Base-by-base conservation (phyloP, 352 stramenopile genomes). In the Phytophthora sp. region DNA sequence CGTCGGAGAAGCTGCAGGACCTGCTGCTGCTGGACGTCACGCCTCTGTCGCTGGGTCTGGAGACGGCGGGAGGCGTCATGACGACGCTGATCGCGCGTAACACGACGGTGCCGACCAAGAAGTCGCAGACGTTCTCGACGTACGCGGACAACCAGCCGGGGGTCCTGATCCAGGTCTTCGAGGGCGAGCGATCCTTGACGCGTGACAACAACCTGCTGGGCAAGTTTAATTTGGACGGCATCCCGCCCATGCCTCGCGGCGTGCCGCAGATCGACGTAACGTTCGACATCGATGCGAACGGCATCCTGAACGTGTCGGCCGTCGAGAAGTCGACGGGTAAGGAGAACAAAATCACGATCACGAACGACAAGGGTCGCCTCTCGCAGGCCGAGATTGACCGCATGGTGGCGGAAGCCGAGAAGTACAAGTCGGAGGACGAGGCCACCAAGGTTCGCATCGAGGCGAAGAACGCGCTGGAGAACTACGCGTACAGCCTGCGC, bases 261-360 rank as follows among this genome's bases (percentile, higher is more conserved):
- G 82, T 94, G 29, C 86, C 89, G 2, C 84, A 96, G 74, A 91
- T 98, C 29, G 83, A 97, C 60, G 85, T 98, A 29, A 95, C 84
- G 12, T 96, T 96, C 67, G 83, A 96, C 57, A 91, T 97, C 57
- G 91, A 98, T 65, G 89, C 80, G 36, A 91, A 87, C 64, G 93
- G 91, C 61, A 97, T 98, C 76, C 75, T 99, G 63, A 98, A 98
- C 71, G 95, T 99, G 26, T 94, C 85, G 50, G 96, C 95, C 16
- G 76, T 91, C 26, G 82, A 91, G 64, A 91, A 99, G 89, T 97
- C 90, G 69, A 99, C 97, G 20, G 96, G 97, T 66, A 99, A 98
- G 89, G 80, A 88, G 72, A 86, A 90, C 63, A 98, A 98, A 86
- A 99, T 99, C 73, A 99, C 96, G 50, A 99, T 99, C 71, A 99